phyloP scores from a whole-genome alignment of 1,139 yeast genomes.

The Yamadazyma blattariae region DNA sequence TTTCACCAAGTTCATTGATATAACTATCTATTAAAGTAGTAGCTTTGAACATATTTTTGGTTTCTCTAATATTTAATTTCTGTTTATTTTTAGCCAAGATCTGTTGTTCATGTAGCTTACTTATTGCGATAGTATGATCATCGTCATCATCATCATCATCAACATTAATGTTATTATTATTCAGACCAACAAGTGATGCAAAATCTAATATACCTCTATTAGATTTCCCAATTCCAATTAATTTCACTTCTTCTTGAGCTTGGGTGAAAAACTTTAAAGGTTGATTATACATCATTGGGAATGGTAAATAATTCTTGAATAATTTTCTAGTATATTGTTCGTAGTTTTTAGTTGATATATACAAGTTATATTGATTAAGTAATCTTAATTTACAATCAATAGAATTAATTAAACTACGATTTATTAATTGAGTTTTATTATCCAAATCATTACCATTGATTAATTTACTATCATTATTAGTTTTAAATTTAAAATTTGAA shows the following conservation, averaged over 20 bases:
- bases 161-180: not conserved
- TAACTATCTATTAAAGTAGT: slow-evolving; percentile 24
- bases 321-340: slow-evolving; percentile 62
- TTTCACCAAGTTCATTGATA: not conserved
- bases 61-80: slow-evolving; percentile 42
- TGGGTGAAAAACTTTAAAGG: slow-evolving; percentile 52
- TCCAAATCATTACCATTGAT: no score
- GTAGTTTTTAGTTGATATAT: slow-evolving; percentile 59
- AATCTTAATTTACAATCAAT: slow-evolving; percentile 40
- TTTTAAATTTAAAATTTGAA: no score
- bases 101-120: slow-evolving; percentile 50
- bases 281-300: slow-evolving; percentile 84
- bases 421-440: slow-evolving; percentile 18
- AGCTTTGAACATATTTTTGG: slow-evolving; percentile 52
- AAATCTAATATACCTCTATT: slow-evolving; percentile 23
- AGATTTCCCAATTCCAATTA: slow-evolving; percentile 36
- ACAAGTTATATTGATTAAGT: slow-evolving; percentile 61
- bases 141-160: slow-evolving; percentile 15
- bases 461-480: no score
- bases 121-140: slow-evolving; percentile 39
- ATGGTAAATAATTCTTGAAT: slow-evolving; percentile 60
- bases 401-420: slow-evolving; percentile 24
- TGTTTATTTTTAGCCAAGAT: slow-evolving; percentile 42
- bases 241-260: slow-evolving; percentile 46
- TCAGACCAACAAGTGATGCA: not conserved